Evolutionary conservation across 2,329 filamentous ascomycete genomes (phyloP), one percentile per base, ranked within the genome.

Genomic region (Geosmithia morbida): DNA sequence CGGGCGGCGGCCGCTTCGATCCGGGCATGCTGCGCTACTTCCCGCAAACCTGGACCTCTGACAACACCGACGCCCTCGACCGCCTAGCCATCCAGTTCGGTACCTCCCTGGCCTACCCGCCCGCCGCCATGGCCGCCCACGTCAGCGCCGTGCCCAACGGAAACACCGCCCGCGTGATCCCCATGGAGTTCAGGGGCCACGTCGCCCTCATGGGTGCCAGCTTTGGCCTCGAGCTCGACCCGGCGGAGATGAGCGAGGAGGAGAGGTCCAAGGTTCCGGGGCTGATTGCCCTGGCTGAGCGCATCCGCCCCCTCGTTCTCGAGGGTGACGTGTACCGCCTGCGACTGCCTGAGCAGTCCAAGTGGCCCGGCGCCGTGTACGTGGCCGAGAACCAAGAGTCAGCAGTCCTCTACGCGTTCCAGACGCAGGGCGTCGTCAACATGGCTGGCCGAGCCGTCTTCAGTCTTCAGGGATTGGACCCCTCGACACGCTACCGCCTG

Each of bases 161-260:
- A 0, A 60, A 75, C 33, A 79, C 76, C 0, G 59, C 65, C 0
- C 74, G 79, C 18, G 73, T 68, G 1, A 72, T 72, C 1, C 71
- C 77, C 0, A 66, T 83, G 13, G 58, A 60, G 1, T 82, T 83
- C 63, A 75, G 79, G 33, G 77, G 74, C 0, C 78, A 82, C 48
- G 79, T 83, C 0, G 79, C 79, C 6, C 77, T 81, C 66, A 82
- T 82, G 79, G 79, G 79, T 48, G 79, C 79, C 2, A 79, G 75
- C 0, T 83, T 83, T 52, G 79, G 79, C 0, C 68, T 83, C 11
- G 79, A 83, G 56, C 67, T 83, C 7, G 69, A 81, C 54, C 79
- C 79, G 0, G 62, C 61, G 0, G 65, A 71, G 7, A 68, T 79
- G 6, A 59, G 61, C 0, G 64, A 64, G 0, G 69, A 70, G 13